A percentile compares a stretch with the other conserved stretches of the same genome.
phyloP scores from a whole-genome alignment of 495 filamentous ascomycete species.

The Jackrogersella multiformis region DNA sequence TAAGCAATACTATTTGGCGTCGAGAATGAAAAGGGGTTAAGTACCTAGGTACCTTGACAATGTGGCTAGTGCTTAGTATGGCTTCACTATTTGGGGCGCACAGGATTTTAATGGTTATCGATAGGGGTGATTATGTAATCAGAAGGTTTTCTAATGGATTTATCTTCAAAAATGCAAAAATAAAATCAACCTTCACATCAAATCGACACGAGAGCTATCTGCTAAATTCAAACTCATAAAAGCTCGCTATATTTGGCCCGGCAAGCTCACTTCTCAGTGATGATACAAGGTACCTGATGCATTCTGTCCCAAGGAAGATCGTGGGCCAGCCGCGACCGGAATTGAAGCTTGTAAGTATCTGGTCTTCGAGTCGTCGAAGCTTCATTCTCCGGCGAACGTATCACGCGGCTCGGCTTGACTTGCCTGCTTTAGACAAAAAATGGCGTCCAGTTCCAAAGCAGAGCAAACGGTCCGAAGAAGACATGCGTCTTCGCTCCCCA shows the following conservation, averaged over 20 bases:
- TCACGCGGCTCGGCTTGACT: conserved; percentile 62
- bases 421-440: conserved; percentile 74
- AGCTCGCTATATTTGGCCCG: background rate
- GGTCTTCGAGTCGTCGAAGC: conserved; percentile 13
- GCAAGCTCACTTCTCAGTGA: conserved; percentile 7
- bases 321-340: conserved; percentile 32
- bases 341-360: conserved; percentile 22
- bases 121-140: too few relatives aligned
- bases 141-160: background rate
- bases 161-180: background rate
- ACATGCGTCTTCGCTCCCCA: background rate
- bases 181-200: too few relatives aligned
- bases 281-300: conserved; percentile 38
- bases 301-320: conserved; percentile 38
- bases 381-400: conserved; percentile 40
- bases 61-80: too few relatives aligned
- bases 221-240: background rate
- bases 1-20: too few relatives aligned
- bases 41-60: too few relatives aligned
- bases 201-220: background rate
- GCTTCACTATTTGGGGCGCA: too few relatives aligned
- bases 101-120: too few relatives aligned
- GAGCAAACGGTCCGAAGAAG: conserved; percentile 5
- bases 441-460: conserved; percentile 66
- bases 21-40: too few relatives aligned